phyloP scores from a whole-genome alignment of 1,284 basidiomycete genomes.

The Naganishia albida region DNA sequence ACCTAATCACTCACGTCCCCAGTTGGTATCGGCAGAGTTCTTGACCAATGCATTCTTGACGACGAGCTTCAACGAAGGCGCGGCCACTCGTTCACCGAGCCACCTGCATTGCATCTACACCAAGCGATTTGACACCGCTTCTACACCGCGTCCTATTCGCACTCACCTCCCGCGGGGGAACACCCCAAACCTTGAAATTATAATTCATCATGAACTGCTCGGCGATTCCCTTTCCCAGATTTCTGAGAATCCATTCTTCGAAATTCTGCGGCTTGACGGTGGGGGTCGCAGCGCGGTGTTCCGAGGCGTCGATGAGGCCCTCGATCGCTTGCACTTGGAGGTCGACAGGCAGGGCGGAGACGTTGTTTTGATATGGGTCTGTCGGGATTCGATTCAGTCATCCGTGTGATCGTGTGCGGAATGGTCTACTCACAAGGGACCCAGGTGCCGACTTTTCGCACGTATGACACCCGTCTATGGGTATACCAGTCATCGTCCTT shows the following conservation, averaged over 20 bases:
- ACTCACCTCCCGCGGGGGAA: slow-evolving; percentile 55
- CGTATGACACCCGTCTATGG: slow-evolving; percentile 60
- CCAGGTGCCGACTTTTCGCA: slow-evolving; percentile 57
- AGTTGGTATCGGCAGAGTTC: slow-evolving; percentile 57
- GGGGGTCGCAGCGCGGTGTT: slow-evolving; percentile 39
- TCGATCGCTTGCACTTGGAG: slow-evolving; percentile 58
- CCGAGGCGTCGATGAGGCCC: slow-evolving; percentile 56
- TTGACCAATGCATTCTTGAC: slow-evolving; percentile 58
- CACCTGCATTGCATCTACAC: slow-evolving; percentile 60
- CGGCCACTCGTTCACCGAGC: slow-evolving; percentile 61
- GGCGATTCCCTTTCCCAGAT: slow-evolving; percentile 58
- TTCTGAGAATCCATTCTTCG: slow-evolving; percentile 57
- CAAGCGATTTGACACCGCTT: background rate
- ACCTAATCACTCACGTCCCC: slow-evolving; percentile 48
- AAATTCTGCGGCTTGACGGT: slow-evolving; percentile 41
- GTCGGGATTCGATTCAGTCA: background rate
- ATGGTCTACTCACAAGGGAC: slow-evolving; percentile 57
- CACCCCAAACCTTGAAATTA: slow-evolving; percentile 62
- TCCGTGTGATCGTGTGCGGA: too few species aligned
- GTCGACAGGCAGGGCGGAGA: slow-evolving; percentile 57
- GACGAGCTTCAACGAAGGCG: slow-evolving; percentile 58
- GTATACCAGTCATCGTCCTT: slow-evolving; percentile 57
- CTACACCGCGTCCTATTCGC: background rate
- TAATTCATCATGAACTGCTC: slow-evolving; percentile 61
- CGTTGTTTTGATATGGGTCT: slow-evolving; percentile 58